These are phyloP conservation scores for Pseudonitzschia delicatissima DNA, from an alignment of 108 stramenopile species.

Conservation along the genomic window DNA sequence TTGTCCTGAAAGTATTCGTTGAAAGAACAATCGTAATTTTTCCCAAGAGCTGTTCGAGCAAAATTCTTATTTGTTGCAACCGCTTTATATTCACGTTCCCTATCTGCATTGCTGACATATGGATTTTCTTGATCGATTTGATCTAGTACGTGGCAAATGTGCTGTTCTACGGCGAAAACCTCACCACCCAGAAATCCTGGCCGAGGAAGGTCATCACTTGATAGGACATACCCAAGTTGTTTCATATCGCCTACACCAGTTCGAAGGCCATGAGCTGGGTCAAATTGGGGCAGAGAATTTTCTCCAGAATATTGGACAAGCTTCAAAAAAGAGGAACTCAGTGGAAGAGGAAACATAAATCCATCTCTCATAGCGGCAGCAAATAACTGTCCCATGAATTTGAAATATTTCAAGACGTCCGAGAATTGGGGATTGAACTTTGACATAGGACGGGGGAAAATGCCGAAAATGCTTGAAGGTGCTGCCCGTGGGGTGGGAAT, in stretches of 20 bases:
- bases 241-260: not conserved
- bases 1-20: constrained; percentile 51
- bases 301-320: constrained; percentile 32
- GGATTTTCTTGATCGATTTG: constrained; percentile 25
- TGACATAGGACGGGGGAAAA: constrained; percentile 46
- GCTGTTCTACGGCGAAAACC: constrained; percentile 40
- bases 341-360: constrained; percentile 48
- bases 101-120: constrained; percentile 11
- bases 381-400: constrained; percentile 50
- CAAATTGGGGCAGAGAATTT: constrained; percentile 1
- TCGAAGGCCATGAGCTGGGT: constrained; percentile 5
- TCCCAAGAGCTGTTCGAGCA: constrained; percentile 36
- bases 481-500: constrained; percentile 54
- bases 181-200: constrained; percentile 58
- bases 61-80: constrained; percentile 35
- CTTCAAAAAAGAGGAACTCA: constrained; percentile 43
- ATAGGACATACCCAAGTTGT: constrained; percentile 7
- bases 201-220: constrained; percentile 44
- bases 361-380: constrained; percentile 52
- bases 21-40: constrained; percentile 47
- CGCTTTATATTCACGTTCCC: constrained; percentile 21
- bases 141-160: constrained; percentile 37
- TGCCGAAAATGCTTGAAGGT: constrained; percentile 26
- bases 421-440: constrained; percentile 21
- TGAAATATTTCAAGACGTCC: constrained; percentile 30